A percentile compares a stretch with the other conserved stretches of the same genome.
Conservation (phyloP, 2,329 filamentous ascomycete species). For the Sporothrix pseudoabietina region DNA sequence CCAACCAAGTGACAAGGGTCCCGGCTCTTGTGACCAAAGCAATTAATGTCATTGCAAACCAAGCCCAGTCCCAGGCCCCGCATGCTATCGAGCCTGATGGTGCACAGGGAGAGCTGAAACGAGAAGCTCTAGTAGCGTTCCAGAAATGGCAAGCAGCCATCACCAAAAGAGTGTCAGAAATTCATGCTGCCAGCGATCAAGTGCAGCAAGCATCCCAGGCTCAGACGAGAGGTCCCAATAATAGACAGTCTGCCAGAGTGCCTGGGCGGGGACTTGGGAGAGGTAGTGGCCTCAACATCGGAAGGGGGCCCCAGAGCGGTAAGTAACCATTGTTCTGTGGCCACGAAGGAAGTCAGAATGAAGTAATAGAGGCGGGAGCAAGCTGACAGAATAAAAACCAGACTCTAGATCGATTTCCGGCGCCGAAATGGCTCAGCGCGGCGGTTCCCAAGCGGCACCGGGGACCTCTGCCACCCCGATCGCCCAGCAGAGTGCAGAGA, state of each 20-base stretch:
- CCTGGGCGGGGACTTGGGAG: neutral
- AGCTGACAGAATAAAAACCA: neutral
- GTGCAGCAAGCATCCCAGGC: constrained; percentile 38
- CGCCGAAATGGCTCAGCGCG: neutral
- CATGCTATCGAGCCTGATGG: constrained; percentile 60
- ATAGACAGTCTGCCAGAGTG: constrained; percentile 1
- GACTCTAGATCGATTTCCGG: neutral
- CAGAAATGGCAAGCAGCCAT: constrained; percentile 78
- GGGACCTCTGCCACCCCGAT: constrained; percentile 40
- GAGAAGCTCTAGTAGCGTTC: constrained; percentile 69
- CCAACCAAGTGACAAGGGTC: neutral
- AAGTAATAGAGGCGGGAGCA: neutral
- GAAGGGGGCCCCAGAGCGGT: constrained; percentile 15
- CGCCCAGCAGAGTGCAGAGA: constrained; percentile 57
- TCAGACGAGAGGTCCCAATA: constrained; percentile 23
- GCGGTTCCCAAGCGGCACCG: no score
- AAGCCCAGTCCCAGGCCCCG: neutral
- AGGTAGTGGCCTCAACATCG: neutral
- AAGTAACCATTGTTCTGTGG: neutral
- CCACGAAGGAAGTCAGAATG: no score
- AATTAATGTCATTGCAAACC: neutral
- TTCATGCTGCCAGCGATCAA: constrained; percentile 56
- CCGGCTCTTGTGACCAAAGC: neutral
- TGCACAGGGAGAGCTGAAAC: constrained; percentile 62
- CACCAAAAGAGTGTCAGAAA: constrained; percentile 69